Percentiles rank a stretch among this genome's conserved stretches.
phyloP scores from a whole-genome alignment of 257 asterid species.

The Penstemon barbatus region DNA sequence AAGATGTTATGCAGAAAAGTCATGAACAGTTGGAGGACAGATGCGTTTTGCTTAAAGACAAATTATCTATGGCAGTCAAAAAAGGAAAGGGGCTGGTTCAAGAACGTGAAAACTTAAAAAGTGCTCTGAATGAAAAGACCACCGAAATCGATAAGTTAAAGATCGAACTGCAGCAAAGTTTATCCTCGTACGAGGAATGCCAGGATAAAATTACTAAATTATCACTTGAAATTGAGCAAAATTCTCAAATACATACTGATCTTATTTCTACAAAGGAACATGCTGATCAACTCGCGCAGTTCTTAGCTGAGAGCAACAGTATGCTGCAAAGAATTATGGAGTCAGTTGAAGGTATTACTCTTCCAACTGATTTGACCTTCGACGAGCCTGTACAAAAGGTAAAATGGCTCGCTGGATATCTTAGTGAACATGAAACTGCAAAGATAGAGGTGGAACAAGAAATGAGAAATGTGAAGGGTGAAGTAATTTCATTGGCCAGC shows the following conservation, averaged over 20 bases:
- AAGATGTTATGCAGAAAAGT: constrained; percentile 54
- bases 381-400: constrained; percentile 73
- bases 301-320: constrained; percentile 67
- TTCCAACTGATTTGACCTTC: constrained; percentile 51
- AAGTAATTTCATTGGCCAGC: constrained; percentile 44
- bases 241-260: constrained; percentile 59
- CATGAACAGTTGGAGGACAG: constrained; percentile 78
- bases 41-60: constrained; percentile 69
- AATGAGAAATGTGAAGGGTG: constrained; percentile 57
- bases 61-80: constrained; percentile 90
- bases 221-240: constrained; percentile 56
- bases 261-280: constrained; percentile 50
- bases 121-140: constrained; percentile 61
- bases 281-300: constrained; percentile 65
- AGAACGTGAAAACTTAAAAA: constrained; percentile 82
- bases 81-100: constrained; percentile 96
- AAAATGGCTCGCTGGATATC: constrained; percentile 56
- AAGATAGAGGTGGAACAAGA: constrained; percentile 57
- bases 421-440: constrained; percentile 52
- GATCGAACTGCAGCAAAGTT: constrained; percentile 55
- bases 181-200: constrained; percentile 47
- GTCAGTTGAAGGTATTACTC: constrained; percentile 59
- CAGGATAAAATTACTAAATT: constrained; percentile 57
- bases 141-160: constrained; percentile 67
- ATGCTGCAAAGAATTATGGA: constrained; percentile 65